Conservation (phyloP, 805 yeast species). For the Hanseniaspora meyeri region DNA sequence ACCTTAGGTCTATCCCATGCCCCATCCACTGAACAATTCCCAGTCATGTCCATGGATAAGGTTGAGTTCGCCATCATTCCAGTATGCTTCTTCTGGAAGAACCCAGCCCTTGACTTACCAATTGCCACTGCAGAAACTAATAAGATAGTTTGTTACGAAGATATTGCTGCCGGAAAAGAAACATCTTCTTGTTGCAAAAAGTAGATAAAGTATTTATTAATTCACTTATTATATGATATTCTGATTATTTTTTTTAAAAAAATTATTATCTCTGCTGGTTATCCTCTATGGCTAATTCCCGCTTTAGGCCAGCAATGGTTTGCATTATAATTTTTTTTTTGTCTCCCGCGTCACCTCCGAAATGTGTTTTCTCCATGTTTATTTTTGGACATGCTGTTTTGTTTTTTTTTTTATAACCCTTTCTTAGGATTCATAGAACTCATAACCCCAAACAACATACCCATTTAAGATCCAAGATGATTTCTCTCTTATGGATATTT, state of each 20-base stretch:
- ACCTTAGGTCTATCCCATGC: slow-evolving; percentile 71
- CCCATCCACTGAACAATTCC: slow-evolving; percentile 78
- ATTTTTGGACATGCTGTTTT: too few relatives aligned
- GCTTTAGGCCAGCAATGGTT: too few relatives aligned
- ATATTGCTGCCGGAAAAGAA: slow-evolving; percentile 17
- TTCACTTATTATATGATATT: neutral
- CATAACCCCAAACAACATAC: too few relatives aligned
- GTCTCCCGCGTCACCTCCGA: too few relatives aligned
- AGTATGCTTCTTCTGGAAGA: slow-evolving; percentile 59
- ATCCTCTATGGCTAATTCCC: too few relatives aligned
- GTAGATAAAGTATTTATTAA: neutral
- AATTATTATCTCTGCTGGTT: too few relatives aligned
- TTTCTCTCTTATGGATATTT: neutral
- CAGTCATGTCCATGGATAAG: slow-evolving; percentile 78
- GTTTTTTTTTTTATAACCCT: too few relatives aligned
- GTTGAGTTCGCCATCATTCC: slow-evolving; percentile 58
- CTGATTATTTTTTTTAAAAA: too few relatives aligned
- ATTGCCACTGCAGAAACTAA: slow-evolving; percentile 56
- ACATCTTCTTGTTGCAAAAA: slow-evolving; percentile 4
- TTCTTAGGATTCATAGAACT: too few relatives aligned
- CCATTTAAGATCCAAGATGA: neutral
- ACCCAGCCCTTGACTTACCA: slow-evolving; percentile 71
- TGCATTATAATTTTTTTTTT: too few relatives aligned
- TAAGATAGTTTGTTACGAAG: slow-evolving; percentile 39
- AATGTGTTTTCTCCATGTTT: too few relatives aligned